These are phyloP conservation scores for Pyrenula massariospora DNA, from an alignment of 495 filamentous ascomycete species.

Conservation along the genomic window DNA sequence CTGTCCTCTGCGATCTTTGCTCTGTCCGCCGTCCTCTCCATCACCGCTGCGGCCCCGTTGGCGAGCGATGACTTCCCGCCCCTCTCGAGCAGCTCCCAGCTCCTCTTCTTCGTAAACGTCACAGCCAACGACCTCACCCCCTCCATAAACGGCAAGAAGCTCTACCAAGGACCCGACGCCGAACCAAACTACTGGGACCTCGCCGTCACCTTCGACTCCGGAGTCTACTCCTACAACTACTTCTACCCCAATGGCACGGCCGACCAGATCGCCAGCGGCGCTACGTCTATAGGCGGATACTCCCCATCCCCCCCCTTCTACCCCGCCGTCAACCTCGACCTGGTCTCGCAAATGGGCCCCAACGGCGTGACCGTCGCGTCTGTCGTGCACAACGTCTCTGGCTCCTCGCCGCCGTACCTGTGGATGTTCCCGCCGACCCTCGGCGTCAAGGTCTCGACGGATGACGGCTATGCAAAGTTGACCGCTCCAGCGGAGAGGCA, in stretches of 20 bases:
- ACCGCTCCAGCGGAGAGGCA: neutral
- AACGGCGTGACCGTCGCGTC: neutral
- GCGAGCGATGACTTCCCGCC: neutral
- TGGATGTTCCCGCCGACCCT: neutral
- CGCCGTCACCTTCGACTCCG: neutral
- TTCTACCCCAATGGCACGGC: neutral
- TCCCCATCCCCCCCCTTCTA: neutral
- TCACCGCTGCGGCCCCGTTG: neutral
- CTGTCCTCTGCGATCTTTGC: neutral
- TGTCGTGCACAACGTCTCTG: neutral
- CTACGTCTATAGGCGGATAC: neutral
- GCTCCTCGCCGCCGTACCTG: neutral
- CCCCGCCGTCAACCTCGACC: neutral
- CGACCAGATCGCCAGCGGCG: neutral
- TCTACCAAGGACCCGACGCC: neutral
- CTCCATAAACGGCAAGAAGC: neutral
- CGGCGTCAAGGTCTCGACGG: neutral
- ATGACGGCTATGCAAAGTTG: neutral
- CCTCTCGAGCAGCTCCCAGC: neutral
- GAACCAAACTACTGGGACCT: neutral
- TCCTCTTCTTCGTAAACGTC: neutral
- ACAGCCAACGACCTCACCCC: neutral
- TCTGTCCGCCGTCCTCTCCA: neutral
- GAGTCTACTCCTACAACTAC: neutral
- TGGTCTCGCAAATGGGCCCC: neutral